These are phyloP conservation scores for Cubamyces lactineus DNA, from an alignment of 768 basidiomycete genomes.

Conservation along the genomic window DNA sequence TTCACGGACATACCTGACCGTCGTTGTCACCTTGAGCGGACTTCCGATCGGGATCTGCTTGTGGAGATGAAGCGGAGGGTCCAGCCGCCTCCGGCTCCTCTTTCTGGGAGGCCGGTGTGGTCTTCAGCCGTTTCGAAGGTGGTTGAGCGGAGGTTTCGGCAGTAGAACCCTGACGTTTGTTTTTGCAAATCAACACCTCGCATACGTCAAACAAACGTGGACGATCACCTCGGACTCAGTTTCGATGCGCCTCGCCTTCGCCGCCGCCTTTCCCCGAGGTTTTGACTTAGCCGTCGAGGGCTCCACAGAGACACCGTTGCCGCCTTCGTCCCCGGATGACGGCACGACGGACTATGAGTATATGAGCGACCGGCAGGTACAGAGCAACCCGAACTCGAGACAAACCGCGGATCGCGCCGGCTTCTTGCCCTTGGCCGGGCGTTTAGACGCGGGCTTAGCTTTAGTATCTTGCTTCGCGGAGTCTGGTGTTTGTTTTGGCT, in stretches of 20 bases:
- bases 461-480: not conserved
- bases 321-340: conserved; percentile 15
- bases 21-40: not conserved
- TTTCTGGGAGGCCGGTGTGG: not conserved
- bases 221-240: conserved; percentile 13
- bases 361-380: not conserved
- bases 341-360: conserved; percentile 15
- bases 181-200: too few relatives aligned
- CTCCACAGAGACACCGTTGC: not conserved
- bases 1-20: not conserved
- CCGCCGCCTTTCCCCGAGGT: not conserved
- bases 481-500: not conserved
- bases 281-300: conserved; percentile 9
- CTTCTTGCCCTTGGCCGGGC: conserved; percentile 4
- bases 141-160: not conserved
- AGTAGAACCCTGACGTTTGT: not conserved
- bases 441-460: not conserved
- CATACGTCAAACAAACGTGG: too few relatives aligned
- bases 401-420: conserved; percentile 15
- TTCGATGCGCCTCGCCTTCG: conserved; percentile 10
- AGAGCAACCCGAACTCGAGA: not conserved
- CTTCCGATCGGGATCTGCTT: not conserved
- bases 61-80: not conserved
- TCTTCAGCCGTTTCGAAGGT: not conserved
- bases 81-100: not conserved